A percentile compares a stretch with the other conserved stretches of the same genome.
phyloP scores from a whole-genome alignment of 108 stramenopile genomes.

The Pseudonitzschia multiseries region DNA sequence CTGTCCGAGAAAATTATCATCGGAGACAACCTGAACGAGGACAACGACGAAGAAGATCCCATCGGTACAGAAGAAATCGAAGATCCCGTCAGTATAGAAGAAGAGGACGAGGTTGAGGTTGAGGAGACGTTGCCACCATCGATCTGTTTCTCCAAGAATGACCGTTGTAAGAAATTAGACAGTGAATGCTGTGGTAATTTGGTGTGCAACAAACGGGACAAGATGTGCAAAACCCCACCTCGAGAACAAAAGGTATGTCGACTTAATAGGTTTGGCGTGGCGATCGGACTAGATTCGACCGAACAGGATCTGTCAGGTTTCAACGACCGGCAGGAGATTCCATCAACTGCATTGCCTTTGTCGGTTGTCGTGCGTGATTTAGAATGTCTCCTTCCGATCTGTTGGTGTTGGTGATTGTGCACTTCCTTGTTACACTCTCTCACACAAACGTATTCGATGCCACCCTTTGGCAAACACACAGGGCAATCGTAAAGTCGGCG shows the following conservation, averaged over 20 bases:
- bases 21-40: neutral
- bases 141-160: neutral
- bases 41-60: neutral
- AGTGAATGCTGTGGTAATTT: neutral
- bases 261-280: neutral
- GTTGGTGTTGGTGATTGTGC: too few species aligned
- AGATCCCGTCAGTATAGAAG: neutral
- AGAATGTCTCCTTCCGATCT: too few species aligned
- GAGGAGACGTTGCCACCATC: neutral
- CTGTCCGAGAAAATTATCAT: neutral
- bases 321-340: too few species aligned
- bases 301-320: too few species aligned
- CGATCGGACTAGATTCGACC: too few species aligned
- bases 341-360: too few species aligned
- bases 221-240: neutral
- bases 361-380: too few species aligned
- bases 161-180: neutral
- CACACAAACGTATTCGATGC: too few species aligned
- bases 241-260: neutral
- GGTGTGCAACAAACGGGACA: neutral
- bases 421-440: too few species aligned
- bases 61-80: neutral
- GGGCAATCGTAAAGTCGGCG: neutral
- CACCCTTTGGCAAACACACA: too few species aligned
- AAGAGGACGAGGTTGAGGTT: conserved; percentile 1